These are phyloP conservation scores for Fusarium albidum DNA, from an alignment of 2,329 filamentous ascomycete genomes.

Conservation along the genomic window DNA sequence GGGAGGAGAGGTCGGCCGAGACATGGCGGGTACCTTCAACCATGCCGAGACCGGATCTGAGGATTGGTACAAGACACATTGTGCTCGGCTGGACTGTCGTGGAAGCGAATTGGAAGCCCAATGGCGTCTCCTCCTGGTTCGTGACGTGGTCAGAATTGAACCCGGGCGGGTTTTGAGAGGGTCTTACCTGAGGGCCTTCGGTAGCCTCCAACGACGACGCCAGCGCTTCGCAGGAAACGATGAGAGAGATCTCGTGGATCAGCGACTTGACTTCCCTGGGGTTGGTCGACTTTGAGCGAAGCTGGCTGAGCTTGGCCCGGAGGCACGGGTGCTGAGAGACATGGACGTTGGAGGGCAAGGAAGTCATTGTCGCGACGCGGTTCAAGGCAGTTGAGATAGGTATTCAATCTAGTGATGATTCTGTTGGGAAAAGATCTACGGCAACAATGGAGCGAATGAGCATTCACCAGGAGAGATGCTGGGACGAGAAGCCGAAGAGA, in stretches of 20 bases:
- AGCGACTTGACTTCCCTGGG: conserved; percentile 81
- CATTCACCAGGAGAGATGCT: conserved; percentile 28
- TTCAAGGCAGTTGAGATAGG: not conserved
- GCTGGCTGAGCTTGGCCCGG: conserved; percentile 85
- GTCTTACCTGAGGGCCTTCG: conserved; percentile 68
- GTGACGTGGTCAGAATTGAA: conserved; percentile 2
- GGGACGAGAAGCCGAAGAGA: conserved; percentile 41
- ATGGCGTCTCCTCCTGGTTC: conserved; percentile 75
- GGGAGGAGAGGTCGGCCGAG: not conserved
- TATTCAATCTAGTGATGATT: not conserved
- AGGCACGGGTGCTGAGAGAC: conserved; percentile 88
- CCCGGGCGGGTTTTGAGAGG: not conserved
- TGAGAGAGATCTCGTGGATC: conserved; percentile 85
- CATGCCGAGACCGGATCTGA: conserved; percentile 93
- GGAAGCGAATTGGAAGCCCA: conserved; percentile 78
- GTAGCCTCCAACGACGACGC: conserved; percentile 65
- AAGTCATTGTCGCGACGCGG: conserved; percentile 41
- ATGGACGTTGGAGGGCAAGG: conserved; percentile 71
- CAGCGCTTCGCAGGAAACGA: conserved; percentile 85
- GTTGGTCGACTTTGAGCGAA: conserved; percentile 76
- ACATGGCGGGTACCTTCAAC: conserved; percentile 70
- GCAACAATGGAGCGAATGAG: conserved; percentile 29
- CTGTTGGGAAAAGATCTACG: conserved; percentile 18
- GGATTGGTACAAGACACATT: conserved; percentile 87
- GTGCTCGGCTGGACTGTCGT: conserved; percentile 68